Percentiles rank a stretch among this genome's conserved stretches.
Evolutionary conservation across 345 rosid species (phyloP).

Genomic region (Tarenaya hassleriana): DNA sequence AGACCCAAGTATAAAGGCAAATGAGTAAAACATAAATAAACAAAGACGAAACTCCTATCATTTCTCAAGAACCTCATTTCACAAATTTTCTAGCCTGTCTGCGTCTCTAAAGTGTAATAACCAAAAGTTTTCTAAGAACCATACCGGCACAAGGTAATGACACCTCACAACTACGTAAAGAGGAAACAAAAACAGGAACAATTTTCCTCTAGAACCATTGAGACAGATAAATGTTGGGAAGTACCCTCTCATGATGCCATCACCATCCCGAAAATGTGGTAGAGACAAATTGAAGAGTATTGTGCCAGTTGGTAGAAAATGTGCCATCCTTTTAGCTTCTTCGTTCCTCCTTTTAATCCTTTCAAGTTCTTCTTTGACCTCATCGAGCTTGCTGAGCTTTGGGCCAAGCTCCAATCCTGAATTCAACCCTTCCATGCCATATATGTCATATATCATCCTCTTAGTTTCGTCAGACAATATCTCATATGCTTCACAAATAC

Average conservation of each 20-base stretch:
- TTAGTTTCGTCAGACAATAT: slow-evolving; percentile 75
- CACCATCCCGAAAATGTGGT: slow-evolving; percentile 67
- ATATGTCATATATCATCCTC: slow-evolving; percentile 78
- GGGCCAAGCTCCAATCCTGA: slow-evolving; percentile 92
- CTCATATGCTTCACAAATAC: slow-evolving; percentile 90
- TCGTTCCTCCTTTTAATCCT: slow-evolving; percentile 58
- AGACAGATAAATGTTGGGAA: background rate
- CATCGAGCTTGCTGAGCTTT: slow-evolving; percentile 68
- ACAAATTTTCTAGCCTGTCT: background rate
- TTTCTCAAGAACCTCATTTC: slow-evolving; percentile 1
- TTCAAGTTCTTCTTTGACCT: slow-evolving; percentile 78
- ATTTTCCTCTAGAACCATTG: background rate
- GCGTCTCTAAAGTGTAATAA: background rate
- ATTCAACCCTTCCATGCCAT: slow-evolving; percentile 88
- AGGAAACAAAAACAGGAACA: background rate
- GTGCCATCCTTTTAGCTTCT: slow-evolving; percentile 52
- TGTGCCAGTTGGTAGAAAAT: slow-evolving; percentile 63
- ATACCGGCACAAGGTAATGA: too few relatives aligned
- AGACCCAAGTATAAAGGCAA: slow-evolving; percentile 16
- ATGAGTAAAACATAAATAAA: slow-evolving; percentile 17
- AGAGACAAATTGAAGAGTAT: slow-evolving; percentile 56
- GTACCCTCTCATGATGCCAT: slow-evolving; percentile 91
- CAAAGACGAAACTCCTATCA: background rate
- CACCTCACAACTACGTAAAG: background rate
- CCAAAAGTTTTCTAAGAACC: too few relatives aligned